Evolutionary conservation across 2,329 filamentous ascomycete species (phyloP).

Genomic region (Ceratocystis variospora): DNA sequence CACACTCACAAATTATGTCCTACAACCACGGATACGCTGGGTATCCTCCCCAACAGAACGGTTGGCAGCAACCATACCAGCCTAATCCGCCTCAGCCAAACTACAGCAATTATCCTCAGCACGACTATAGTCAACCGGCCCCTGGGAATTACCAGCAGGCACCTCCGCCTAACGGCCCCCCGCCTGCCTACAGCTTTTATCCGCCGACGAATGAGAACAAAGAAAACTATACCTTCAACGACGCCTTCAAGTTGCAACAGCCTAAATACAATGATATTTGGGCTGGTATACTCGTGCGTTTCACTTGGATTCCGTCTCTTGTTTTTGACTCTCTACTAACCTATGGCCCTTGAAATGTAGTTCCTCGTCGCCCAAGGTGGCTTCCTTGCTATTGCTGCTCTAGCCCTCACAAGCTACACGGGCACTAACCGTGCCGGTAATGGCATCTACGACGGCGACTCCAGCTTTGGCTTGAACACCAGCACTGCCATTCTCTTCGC

Average conservation of each 20-base stretch:
- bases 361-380: constrained; percentile 58
- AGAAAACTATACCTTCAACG: constrained; percentile 52
- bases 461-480: constrained; percentile 56
- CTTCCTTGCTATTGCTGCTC: constrained; percentile 61
- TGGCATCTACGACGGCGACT: constrained; percentile 57
- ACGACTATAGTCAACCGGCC: constrained; percentile 11
- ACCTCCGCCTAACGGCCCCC: constrained; percentile 23
- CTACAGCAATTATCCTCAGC: constrained; percentile 21
- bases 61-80: constrained; percentile 25
- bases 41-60: constrained; percentile 20
- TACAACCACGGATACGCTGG: constrained; percentile 18
- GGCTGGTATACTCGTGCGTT: constrained; percentile 62
- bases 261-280: constrained; percentile 88
- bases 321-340: not conserved
- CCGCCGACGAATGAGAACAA: constrained; percentile 28
- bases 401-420: constrained; percentile 64
- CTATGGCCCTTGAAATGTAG: constrained; percentile 27
- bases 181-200: constrained; percentile 28
- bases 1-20: not conserved
- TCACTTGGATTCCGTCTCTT: too few relatives aligned
- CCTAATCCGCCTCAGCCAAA: constrained; percentile 22
- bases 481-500: constrained; percentile 79
- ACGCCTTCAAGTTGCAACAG: constrained; percentile 66
- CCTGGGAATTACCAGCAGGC: constrained; percentile 24
- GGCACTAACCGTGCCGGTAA: constrained; percentile 62